These are phyloP conservation scores for Jasminum sambac DNA, from an alignment of 257 asterid species.

Conservation along the genomic window DNA sequence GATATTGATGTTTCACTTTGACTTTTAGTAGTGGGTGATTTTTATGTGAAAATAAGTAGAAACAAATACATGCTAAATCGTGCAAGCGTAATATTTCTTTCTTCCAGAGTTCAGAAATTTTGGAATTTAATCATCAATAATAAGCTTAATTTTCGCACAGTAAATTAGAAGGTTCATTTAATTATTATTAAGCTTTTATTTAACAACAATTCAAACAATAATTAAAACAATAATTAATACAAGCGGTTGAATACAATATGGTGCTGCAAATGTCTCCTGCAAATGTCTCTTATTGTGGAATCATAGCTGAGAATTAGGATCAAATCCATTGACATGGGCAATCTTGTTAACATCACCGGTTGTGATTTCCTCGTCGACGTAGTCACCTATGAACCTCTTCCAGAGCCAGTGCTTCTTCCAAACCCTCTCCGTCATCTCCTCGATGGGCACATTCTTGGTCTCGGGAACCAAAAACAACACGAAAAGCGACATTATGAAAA, in stretches of 20 bases:
- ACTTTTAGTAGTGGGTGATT: too few species aligned
- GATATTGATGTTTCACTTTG: too few species aligned
- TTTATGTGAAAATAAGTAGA: too few species aligned
- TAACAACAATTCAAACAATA: too few species aligned
- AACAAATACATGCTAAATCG: too few species aligned
- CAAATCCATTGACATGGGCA: conserved; percentile 28
- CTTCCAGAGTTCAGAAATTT: conserved; percentile 23
- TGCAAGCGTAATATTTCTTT: conserved; percentile 25
- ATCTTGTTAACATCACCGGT: conserved; percentile 24
- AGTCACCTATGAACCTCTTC: conserved; percentile 73
- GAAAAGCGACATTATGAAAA: conserved; percentile 66
- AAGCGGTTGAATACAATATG: too few species aligned
- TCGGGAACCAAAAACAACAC: conserved; percentile 80
- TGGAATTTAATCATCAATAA: too few species aligned
- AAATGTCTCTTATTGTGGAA: not conserved
- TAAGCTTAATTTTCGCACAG: not conserved
- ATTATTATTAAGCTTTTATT: not conserved
- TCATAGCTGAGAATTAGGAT: conserved; percentile 36
- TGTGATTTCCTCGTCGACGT: conserved; percentile 10
- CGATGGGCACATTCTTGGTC: conserved; percentile 91
- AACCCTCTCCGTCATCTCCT: conserved; percentile 87
- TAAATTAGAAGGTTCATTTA: not conserved
- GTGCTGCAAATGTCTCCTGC: not conserved
- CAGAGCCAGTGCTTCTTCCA: conserved; percentile 92
- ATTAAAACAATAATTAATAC: too few species aligned